A percentile compares a stretch with the other conserved stretches of the same genome.
These are phyloP conservation scores for Phytophthora melonis DNA, from an alignment of 352 stramenopile species.

Conservation along the genomic window DNA sequence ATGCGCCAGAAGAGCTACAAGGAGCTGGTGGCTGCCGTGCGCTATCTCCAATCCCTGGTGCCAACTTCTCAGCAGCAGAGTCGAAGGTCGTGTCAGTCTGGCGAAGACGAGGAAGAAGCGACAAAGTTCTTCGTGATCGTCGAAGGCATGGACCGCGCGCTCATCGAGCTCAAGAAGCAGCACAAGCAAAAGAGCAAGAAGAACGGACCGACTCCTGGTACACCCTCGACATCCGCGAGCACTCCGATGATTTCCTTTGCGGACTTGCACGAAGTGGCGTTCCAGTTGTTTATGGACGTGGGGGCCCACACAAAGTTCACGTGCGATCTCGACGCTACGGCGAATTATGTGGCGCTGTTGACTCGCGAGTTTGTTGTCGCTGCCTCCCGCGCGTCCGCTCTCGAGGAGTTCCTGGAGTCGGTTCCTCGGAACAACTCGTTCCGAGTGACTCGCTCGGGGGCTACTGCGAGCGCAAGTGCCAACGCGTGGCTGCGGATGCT, in stretches of 20 bases:
- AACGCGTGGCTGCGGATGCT: conserved; percentile 86
- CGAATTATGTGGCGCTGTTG: conserved; percentile 60
- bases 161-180: conserved; percentile 59
- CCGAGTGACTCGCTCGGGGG: conserved; percentile 53
- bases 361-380: conserved; percentile 67
- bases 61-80: conserved; percentile 2
- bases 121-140: conserved; percentile 62
- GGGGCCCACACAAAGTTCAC: conserved; percentile 73
- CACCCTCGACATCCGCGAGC: background rate
- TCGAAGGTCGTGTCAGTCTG: background rate
- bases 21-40: conserved; percentile 42
- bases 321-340: conserved; percentile 58
- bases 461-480: conserved; percentile 53
- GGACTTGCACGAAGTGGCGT: conserved; percentile 68
- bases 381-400: conserved; percentile 40
- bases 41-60: conserved; percentile 41
- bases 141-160: conserved; percentile 65
- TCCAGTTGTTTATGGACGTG: conserved; percentile 75
- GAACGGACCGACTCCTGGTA: background rate
- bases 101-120: conserved; percentile 24
- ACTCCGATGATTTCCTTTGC: conserved; percentile 49
- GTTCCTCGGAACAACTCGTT: conserved; percentile 70
- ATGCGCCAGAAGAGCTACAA: conserved; percentile 49
- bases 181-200: conserved; percentile 49
- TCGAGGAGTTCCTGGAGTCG: conserved; percentile 69